phyloP scores from a whole-genome alignment of 306 rosid species.

The Dicorynia guianensis region DNA sequence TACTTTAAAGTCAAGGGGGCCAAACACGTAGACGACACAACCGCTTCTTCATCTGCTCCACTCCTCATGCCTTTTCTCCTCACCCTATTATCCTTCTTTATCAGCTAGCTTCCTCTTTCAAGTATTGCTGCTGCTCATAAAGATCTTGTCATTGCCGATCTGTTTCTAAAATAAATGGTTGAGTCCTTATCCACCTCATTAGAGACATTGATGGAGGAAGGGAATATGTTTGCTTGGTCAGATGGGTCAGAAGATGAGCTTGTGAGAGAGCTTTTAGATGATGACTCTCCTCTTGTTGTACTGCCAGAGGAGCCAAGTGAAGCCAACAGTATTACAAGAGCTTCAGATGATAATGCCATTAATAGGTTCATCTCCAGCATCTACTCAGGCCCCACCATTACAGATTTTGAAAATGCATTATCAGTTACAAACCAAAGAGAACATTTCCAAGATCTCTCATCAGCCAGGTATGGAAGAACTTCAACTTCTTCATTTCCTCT shows the following conservation, averaged over 20 bases:
- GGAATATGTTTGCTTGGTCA: slow-evolving; percentile 53
- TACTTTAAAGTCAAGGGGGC: slow-evolving; percentile 65
- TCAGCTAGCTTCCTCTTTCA: slow-evolving; percentile 32
- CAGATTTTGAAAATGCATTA: slow-evolving; percentile 76
- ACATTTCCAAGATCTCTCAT: slow-evolving; percentile 55
- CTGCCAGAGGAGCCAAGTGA: slow-evolving; percentile 41
- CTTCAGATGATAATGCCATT: slow-evolving; percentile 39
- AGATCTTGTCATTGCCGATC: slow-evolving; percentile 3
- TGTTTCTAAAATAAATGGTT: slow-evolving; percentile 32
- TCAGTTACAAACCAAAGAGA: slow-evolving; percentile 51
- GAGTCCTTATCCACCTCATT: slow-evolving; percentile 36
- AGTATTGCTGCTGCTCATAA: slow-evolving; percentile 24
- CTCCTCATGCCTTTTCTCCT: slow-evolving; percentile 44
- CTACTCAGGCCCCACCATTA: slow-evolving; percentile 79
- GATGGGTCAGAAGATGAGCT: slow-evolving; percentile 73
- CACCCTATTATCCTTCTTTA: slow-evolving; percentile 29
- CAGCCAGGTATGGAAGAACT: slow-evolving; percentile 50
- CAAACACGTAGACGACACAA: slow-evolving; percentile 57
- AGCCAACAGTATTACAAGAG: background rate
- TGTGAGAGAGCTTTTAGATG: slow-evolving; percentile 73
- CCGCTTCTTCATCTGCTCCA: slow-evolving; percentile 70
- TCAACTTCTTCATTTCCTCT: background rate
- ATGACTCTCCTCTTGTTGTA: slow-evolving; percentile 62
- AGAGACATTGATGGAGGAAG: slow-evolving; percentile 54
- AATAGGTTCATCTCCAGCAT: slow-evolving; percentile 54